Conservation (phyloP, 768 basidiomycete genomes). For the Asterophora lycoperdoides region DNA sequence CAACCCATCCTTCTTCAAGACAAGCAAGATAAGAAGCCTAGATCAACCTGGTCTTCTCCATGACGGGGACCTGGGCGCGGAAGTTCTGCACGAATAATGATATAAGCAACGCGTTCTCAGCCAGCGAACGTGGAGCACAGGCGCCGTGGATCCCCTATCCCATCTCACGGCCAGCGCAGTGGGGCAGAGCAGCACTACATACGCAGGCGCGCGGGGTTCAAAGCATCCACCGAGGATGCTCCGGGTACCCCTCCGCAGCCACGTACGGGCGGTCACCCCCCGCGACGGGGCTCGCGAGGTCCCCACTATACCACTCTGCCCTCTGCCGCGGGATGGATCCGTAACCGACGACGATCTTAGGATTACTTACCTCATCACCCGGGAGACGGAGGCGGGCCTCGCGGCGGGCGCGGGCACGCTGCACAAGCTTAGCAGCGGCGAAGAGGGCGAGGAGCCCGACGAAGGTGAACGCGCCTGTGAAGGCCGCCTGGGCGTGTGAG, state of each 20-base stretch:
- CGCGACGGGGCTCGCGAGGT: neutral
- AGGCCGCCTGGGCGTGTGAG: conserved; percentile 26
- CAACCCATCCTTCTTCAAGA: neutral
- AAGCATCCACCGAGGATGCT: conserved; percentile 35
- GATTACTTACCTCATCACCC: conserved; percentile 47
- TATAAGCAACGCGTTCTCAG: too few species aligned
- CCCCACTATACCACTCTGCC: conserved; percentile 15
- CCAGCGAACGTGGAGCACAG: too few species aligned
- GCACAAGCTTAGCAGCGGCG: conserved; percentile 33
- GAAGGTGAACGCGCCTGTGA: conserved; percentile 35
- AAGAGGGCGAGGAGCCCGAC: conserved; percentile 36
- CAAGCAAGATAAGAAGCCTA: too few species aligned
- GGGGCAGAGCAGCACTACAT: too few species aligned
- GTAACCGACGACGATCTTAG: conserved; percentile 27
- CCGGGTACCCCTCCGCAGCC: conserved; percentile 26
- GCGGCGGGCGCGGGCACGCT: conserved; percentile 35
- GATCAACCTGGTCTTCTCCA: conserved; percentile 16
- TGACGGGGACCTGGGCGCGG: conserved; percentile 9
- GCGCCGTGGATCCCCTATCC: too few species aligned
- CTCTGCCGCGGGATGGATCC: conserved; percentile 29
- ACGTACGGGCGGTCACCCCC: conserved; percentile 13
- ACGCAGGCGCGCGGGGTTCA: conserved; percentile 13
- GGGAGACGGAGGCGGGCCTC: conserved; percentile 38
- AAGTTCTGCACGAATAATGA: conserved; percentile 2
- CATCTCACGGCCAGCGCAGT: too few species aligned